A percentile compares a stretch with the other conserved stretches of the same genome.
Evolutionary conservation across 2,329 filamentous ascomycete species (phyloP).

Genomic region (Neospermospora avenae): DNA sequence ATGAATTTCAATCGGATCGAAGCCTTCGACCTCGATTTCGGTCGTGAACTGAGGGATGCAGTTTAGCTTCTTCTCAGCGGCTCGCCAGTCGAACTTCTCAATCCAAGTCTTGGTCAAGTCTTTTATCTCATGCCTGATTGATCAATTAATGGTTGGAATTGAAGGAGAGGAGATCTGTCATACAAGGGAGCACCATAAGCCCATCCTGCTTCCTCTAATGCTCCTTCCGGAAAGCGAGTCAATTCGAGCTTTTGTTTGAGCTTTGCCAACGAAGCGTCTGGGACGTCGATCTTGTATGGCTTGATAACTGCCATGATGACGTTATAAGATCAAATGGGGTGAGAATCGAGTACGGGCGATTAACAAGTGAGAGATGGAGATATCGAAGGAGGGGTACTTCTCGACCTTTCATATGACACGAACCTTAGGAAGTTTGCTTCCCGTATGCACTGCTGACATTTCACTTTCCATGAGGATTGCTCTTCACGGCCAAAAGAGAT

Average conservation of each 20-base stretch:
- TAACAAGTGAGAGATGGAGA: no score
- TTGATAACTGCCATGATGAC: constrained; percentile 25
- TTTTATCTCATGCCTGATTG: constrained; percentile 10
- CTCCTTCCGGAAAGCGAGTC: constrained; percentile 31
- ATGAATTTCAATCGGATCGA: constrained; percentile 58
- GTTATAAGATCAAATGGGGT: no score
- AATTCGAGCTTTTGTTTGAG: constrained; percentile 36
- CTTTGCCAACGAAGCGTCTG: constrained; percentile 33
- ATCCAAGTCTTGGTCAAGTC: constrained; percentile 21
- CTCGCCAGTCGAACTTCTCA: constrained; percentile 56
- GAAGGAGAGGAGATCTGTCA: neutral
- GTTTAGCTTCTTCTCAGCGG: constrained; percentile 57
- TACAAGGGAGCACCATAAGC: constrained; percentile 18
- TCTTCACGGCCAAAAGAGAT: no score
- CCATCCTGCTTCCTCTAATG: constrained; percentile 26
- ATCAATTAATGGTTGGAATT: neutral
- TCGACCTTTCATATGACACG: no score
- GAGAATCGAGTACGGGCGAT: no score
- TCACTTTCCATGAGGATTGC: no score
- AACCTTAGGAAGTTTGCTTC: no score
- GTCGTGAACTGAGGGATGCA: constrained; percentile 54
- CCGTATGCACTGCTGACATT: no score
- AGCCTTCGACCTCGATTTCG: constrained; percentile 52
- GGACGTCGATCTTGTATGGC: constrained; percentile 38
- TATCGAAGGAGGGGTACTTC: no score